Evolutionary conservation across 1,284 basidiomycete species (phyloP), one percentile per base, ranked within the genome.

Genomic region (Mycena citricolor): DNA sequence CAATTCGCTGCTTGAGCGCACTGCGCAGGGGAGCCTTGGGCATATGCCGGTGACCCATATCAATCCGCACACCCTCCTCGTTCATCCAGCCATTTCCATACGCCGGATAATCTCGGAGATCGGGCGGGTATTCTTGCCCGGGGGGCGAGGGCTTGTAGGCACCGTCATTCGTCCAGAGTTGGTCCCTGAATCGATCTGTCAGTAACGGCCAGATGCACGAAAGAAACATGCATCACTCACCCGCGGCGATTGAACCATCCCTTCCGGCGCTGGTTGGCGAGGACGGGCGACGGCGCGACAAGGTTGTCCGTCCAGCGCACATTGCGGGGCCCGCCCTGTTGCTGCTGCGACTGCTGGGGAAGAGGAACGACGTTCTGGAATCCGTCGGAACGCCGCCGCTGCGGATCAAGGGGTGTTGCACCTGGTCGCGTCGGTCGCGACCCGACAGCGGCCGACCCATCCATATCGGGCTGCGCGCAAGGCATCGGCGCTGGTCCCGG

Each of bases 91-190:
- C 86, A 21, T 71, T 62, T 1, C 76, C 79, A 21, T 69, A 70
- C 39, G 85, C 82, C 2, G 86, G 86, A 56, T 89, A 89, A 42
- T 71, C 71, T 52, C 80, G 72, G 16, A 90, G 69, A 48, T 90
- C 85, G 8, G 67, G 66, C 4, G 86, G 86, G 53, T 77, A 89
- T 50, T 83, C 79, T 47, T 75, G 66, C 2, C 79, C 81, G 5
- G 63, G 54, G 11, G 68, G 63, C 1, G 77, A 67, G 24, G 77
- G 67, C 52, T 74, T 81, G 63, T 79, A 90, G 11, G 73, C 71
- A 8, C 86, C 86, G 34, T 81, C 79, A 56, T 90, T 90, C 25
- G 84, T 88, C 86, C 86, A 89, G 19, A 89, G 66, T 58, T 89
- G 86, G 57, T 89, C 86, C 13, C 86, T 87, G 56, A 12, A 41